Evolutionary conservation across 805 yeast species (phyloP).

Genomic region (Candida dajiaensis): DNA sequence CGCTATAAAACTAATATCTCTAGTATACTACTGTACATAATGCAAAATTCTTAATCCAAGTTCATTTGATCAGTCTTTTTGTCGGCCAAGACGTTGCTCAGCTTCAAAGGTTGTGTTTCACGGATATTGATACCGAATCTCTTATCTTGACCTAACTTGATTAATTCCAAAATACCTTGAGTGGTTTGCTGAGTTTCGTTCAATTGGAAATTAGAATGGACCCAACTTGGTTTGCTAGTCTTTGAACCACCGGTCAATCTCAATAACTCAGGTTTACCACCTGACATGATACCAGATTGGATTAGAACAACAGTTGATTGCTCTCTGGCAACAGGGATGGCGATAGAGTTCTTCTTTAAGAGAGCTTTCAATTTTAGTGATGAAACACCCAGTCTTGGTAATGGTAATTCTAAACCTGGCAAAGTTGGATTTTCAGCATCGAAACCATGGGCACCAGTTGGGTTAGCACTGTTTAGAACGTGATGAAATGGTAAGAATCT

Average conservation of each 20-base stretch:
- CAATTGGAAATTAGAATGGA: slow-evolving; percentile 71
- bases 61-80: slow-evolving; percentile 10
- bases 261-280: slow-evolving; percentile 49
- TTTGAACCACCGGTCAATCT: slow-evolving; percentile 77
- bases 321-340: slow-evolving; percentile 69
- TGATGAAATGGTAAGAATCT: slow-evolving; percentile 67
- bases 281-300: slow-evolving; percentile 32
- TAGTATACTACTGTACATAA: neutral
- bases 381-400: slow-evolving; percentile 68
- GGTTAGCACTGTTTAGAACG: slow-evolving; percentile 56
- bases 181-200: slow-evolving; percentile 36
- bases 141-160: slow-evolving; percentile 55
- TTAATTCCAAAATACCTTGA: slow-evolving; percentile 47
- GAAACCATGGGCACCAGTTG: slow-evolving; percentile 60
- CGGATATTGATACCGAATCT: slow-evolving; percentile 64
- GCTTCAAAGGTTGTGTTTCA: slow-evolving; percentile 55
- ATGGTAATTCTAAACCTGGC: slow-evolving; percentile 71
- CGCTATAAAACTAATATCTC: neutral
- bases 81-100: slow-evolving; percentile 9
- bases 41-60: slow-evolving; percentile 8
- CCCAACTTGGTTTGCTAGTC: slow-evolving; percentile 75
- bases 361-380: slow-evolving; percentile 62
- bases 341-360: slow-evolving; percentile 43
- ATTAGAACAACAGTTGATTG: slow-evolving; percentile 66
- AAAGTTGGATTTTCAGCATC: slow-evolving; percentile 62